Percentiles rank a stretch among this genome's conserved stretches.
Conservation (phyloP, 106 monocot genomes). For the Triglochin maritima region DNA sequence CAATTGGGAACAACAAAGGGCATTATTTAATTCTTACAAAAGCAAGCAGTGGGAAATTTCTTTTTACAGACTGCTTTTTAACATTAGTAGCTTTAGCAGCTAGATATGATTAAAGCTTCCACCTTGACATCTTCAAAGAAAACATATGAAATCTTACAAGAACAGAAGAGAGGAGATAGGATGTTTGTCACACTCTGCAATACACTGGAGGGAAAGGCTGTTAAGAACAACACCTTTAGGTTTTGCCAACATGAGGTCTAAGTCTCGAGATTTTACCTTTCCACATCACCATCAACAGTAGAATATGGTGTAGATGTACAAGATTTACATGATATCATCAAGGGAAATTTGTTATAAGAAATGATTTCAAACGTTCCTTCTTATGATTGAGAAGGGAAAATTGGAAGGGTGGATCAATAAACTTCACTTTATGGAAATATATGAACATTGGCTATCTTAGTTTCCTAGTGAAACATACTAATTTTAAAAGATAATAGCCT, state of each 20-base stretch:
- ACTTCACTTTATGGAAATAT: too few species aligned
- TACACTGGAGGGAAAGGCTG: not conserved
- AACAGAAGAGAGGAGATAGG: not conserved
- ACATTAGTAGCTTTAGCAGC: not conserved
- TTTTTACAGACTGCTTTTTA: too few species aligned
- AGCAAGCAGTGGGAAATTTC: too few species aligned
- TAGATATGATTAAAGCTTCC: constrained; percentile 5
- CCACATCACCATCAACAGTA: not conserved
- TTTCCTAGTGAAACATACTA: too few species aligned
- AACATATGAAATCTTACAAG: not conserved
- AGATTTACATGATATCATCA: too few species aligned
- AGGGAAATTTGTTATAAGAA: not conserved
- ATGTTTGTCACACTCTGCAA: not conserved
- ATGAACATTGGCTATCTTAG: too few species aligned
- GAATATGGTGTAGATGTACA: not conserved
- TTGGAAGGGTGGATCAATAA: not conserved
- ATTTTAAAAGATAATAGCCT: too few species aligned
- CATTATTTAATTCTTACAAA: too few species aligned
- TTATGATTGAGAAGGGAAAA: not conserved
- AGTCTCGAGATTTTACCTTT: not conserved
- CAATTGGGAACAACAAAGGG: too few species aligned
- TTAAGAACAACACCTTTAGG: not conserved
- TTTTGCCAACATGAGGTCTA: not conserved
- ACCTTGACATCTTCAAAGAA: not conserved
- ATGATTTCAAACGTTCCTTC: not conserved